Percentiles rank a stretch among this genome's conserved stretches.
phyloP scores from a whole-genome alignment of 345 rosid species.

The Excoecaria agallocha region DNA sequence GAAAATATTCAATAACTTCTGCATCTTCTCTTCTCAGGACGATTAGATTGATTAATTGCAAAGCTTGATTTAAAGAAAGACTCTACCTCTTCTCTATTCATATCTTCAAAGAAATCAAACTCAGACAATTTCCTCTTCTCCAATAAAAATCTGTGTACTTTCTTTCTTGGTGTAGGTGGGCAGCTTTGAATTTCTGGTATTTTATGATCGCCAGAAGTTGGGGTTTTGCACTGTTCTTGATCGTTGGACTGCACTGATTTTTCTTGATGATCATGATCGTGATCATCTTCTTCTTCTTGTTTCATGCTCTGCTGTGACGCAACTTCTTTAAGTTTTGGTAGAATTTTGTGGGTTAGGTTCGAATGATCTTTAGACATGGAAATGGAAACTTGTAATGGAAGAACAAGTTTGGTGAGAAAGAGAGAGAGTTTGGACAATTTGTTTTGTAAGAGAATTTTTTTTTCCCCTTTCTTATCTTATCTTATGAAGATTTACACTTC shows the following conservation, averaged over 20 bases:
- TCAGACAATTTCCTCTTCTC: constrained; percentile 30
- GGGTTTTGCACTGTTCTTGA: constrained; percentile 42
- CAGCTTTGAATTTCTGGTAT: constrained; percentile 31
- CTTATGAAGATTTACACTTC: constrained; percentile 14
- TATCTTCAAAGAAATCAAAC: constrained; percentile 41
- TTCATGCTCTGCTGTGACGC: background rate
- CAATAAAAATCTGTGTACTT: constrained; percentile 9
- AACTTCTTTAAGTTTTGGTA: background rate
- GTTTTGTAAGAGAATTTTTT: background rate
- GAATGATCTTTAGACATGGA: constrained; percentile 28
- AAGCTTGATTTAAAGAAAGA: constrained; percentile 41
- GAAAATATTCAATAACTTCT: constrained; percentile 24
- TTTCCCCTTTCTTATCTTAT: constrained; percentile 17
- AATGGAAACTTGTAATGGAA: constrained; percentile 20
- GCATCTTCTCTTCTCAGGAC: constrained; percentile 38
- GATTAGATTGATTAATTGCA: constrained; percentile 13
- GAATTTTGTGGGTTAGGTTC: background rate
- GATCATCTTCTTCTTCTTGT: background rate
- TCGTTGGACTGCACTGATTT: background rate
- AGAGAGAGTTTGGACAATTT: constrained; percentile 16
- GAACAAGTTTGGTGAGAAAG: constrained; percentile 11
- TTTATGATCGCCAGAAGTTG: constrained; percentile 1
- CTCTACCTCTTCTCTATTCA: constrained; percentile 46
- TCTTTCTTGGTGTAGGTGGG: constrained; percentile 57
- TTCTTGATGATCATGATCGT: background rate